Conservation (phyloP, 108 stramenopile genomes). For the Asterionellopsis glacialis region DNA sequence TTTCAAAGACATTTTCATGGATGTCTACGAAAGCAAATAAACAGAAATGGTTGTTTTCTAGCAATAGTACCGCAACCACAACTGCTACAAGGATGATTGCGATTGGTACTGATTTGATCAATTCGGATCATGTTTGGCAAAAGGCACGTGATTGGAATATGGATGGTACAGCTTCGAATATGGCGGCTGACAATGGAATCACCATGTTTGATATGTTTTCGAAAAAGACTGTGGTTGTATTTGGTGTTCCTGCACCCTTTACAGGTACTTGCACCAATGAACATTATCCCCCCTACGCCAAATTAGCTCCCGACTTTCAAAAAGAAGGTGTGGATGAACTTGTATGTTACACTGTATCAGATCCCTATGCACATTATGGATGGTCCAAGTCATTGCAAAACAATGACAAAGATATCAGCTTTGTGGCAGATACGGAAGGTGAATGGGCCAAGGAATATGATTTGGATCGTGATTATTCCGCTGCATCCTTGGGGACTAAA, state of each 20-base stretch:
- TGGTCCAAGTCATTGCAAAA: constrained; percentile 30
- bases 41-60: too few relatives aligned
- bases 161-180: constrained; percentile 21
- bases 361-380: constrained; percentile 34
- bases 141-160: constrained; percentile 36
- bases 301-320: constrained; percentile 15
- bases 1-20: too few relatives aligned
- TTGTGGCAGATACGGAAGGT: constrained; percentile 34
- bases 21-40: too few relatives aligned
- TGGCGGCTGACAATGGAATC: constrained; percentile 31
- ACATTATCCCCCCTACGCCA: constrained; percentile 41
- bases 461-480: constrained; percentile 17
- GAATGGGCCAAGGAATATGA: constrained; percentile 31
- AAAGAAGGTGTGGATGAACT: constrained; percentile 23
- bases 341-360: constrained; percentile 36
- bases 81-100: constrained; percentile 12
- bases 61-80: too few relatives aligned
- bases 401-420: constrained; percentile 25
- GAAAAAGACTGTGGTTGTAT: constrained; percentile 36
- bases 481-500: constrained; percentile 23
- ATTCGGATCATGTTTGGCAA: constrained; percentile 15
- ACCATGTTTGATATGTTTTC: constrained; percentile 26
- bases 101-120: constrained; percentile 29
- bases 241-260: constrained; percentile 51
- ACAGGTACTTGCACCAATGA: constrained; percentile 46